Evolutionary conservation across 805 yeast species (phyloP).

Genomic region (Suhomyces xylopsoci): DNA sequence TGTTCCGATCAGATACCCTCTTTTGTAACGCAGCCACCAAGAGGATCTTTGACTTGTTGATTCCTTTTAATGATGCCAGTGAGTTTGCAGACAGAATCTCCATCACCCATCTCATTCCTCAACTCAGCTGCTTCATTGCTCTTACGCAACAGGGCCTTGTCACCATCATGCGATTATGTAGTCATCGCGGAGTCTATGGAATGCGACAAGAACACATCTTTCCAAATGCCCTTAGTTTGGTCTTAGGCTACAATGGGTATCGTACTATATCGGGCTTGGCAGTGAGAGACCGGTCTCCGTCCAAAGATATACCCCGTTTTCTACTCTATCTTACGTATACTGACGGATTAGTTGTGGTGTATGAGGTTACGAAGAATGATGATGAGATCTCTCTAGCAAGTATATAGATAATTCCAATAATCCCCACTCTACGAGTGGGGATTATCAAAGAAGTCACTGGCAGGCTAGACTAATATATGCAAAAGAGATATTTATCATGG

Average conservation of each 20-base stretch:
- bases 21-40: conserved; percentile 48
- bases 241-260: conserved; percentile 23
- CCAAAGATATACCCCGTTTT: conserved; percentile 20
- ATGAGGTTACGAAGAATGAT: conserved; percentile 6
- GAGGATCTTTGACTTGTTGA: conserved; percentile 36
- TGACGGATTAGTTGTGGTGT: conserved; percentile 28
- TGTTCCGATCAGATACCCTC: conserved; percentile 44
- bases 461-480: too few relatives aligned
- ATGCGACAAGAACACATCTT: conserved; percentile 44
- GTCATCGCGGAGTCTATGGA: conserved; percentile 34
- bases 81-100: conserved; percentile 34
- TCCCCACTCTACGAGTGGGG: too few relatives aligned
- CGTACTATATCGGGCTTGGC: conserved; percentile 35
- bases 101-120: conserved; percentile 33
- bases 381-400: not conserved
- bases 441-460: too few relatives aligned
- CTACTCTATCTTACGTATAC: conserved; percentile 31
- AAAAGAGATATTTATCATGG: too few relatives aligned
- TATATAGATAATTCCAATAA: not conserved
- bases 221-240: conserved; percentile 31
- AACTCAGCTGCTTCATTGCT: conserved; percentile 32
- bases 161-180: conserved; percentile 35
- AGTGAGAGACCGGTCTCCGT: conserved; percentile 22
- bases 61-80: conserved; percentile 36
- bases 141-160: conserved; percentile 39